Percentiles rank a stretch among this genome's conserved stretches.
phyloP scores from a whole-genome alignment of 192 early-diverging fungal genomes.

The Rhizoclosmatium globosum region DNA sequence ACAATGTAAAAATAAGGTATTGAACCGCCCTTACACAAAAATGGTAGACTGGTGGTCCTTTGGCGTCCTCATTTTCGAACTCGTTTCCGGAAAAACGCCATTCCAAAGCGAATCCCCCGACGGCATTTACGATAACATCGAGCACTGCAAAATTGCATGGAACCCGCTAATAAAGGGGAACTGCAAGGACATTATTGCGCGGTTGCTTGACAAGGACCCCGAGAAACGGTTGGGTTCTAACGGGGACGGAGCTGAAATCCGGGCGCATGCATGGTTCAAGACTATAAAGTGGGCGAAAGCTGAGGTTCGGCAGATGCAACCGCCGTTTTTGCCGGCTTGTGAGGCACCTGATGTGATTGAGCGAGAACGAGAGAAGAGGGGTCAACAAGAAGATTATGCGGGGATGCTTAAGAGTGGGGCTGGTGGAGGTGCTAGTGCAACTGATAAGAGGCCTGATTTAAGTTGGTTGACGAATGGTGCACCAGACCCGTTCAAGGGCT shows the following conservation, averaged over 20 bases:
- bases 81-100: conserved; percentile 75
- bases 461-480: conserved; percentile 20
- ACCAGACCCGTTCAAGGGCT: conserved; percentile 23
- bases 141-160: conserved; percentile 41
- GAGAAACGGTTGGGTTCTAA: conserved; percentile 43
- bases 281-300: conserved; percentile 64
- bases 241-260: conserved; percentile 62
- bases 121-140: conserved; percentile 60
- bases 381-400: conserved; percentile 44
- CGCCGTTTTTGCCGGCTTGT: conserved; percentile 49
- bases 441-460: conserved; percentile 20
- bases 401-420: conserved; percentile 39
- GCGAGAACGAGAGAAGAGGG: conserved; percentile 40
- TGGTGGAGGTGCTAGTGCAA: conserved; percentile 22
- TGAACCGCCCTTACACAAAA: conserved; percentile 88
- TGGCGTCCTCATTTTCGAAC: conserved; percentile 90
- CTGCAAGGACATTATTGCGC: conserved; percentile 42
- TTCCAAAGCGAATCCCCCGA: conserved; percentile 79
- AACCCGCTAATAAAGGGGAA: conserved; percentile 32
- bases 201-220: conserved; percentile 51
- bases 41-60: conserved; percentile 99
- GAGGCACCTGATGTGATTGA: conserved; percentile 56
- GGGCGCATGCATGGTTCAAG: conserved; percentile 73
- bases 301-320: conserved; percentile 40
- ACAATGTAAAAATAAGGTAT: conserved; percentile 42